Base-by-base conservation (phyloP, 2,329 filamentous ascomycete species). In the Penicillium sp. region DNA sequence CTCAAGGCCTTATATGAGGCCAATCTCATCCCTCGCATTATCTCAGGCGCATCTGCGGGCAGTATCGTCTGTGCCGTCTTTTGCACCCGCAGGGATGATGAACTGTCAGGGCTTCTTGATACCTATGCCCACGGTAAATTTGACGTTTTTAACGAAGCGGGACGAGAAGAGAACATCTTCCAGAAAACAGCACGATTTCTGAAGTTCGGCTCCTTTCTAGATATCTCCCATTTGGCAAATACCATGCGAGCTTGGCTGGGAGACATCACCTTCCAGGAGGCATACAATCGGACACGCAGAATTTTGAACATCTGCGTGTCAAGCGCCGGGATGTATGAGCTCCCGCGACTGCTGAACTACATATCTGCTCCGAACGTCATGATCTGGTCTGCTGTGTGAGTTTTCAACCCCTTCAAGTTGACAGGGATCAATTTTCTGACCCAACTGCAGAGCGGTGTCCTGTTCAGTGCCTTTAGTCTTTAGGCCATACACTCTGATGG, bases 261-360 rank as follows among this genome's bases (percentile, higher is more conserved):
- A 37, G 91, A 97, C 67, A 88, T 96, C 67, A 98, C 93, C 0
- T 98, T 98, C 66, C 91, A 93, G 69, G 93, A 98, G 75, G 92
- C 92, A 1, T 97, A 97, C 78, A 96, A 96, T 71, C 88, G 92
- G n/a, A 96, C 93, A 0, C 85, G 92, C 27, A 85, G 92, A 57
- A 93, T 97, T 60, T 85, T 96, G 69, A 98, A 97, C 72, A 96
- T 98, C 37, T 93, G 91, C 57, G 93, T 98, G 7, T 96, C 93
- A 0, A 92, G 90, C 2, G 90, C 91, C 1, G 91, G 90, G 16
- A 84, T 93, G 54, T 95, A 96, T 72, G 93, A 97, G 71, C 81
- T 96, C 16, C 93, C 93, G 0, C 82, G 91, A 37, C 79, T 98
- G 0, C 82, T 98, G 65, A 98, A 98, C 73, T 97, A 96, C 69